Base-by-base conservation (phyloP, 139 green algal species). In the Raphidocelis subcapitata region DNA sequence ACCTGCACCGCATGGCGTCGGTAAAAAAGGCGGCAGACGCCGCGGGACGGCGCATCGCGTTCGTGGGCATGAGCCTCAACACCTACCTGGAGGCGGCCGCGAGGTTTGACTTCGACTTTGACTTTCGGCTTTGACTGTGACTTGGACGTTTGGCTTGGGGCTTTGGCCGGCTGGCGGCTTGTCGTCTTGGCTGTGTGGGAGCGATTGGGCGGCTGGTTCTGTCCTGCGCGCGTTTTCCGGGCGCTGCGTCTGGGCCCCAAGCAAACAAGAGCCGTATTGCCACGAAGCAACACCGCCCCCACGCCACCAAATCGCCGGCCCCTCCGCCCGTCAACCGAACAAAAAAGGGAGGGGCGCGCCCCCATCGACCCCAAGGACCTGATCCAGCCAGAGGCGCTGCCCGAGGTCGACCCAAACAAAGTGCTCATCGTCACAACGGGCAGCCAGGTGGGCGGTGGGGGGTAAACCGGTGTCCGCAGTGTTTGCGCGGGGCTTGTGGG, bases 11-110 rank as follows among this genome's bases (percentile, higher is more conserved):
- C 41, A 75, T 98, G 52, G 75, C 61, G 26, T 75, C 21, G 24
- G 84, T 99, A 36, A 98, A 98, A 86, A 75, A 81, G n/a, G 96
- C 96, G 0, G 96, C 96, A 2, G 95, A 99, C 67, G 93, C 91
- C 3, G 77, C 90, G 5, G 94, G 93, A 1, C 82, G 92, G 36
- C 87, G 87, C 73, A 85, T 97, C 49, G 91, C 82, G 69, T 99
- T 99, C 82, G 82, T 99, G 8, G 96, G 96, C 51, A 91, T 93
- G 82, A 92, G 77, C 26, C 85, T 99, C 36, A 88, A 84, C 36
- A 93, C 87, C 20, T 99, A 99, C 84, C 82, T 99, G 54, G 96
- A 99, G 70, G 96, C 96, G 0, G 94, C 94, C 2, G 74, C 77
- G 37, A 83, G 85, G 1, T 89, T n/a, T n/a, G n/a, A n/a, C n/a